Percentiles rank a stretch among this genome's conserved stretches.
These are phyloP conservation scores for Tripidium arundinaceum DNA, from an alignment of 202 grass and related monocot species.

Conservation along the genomic window DNA sequence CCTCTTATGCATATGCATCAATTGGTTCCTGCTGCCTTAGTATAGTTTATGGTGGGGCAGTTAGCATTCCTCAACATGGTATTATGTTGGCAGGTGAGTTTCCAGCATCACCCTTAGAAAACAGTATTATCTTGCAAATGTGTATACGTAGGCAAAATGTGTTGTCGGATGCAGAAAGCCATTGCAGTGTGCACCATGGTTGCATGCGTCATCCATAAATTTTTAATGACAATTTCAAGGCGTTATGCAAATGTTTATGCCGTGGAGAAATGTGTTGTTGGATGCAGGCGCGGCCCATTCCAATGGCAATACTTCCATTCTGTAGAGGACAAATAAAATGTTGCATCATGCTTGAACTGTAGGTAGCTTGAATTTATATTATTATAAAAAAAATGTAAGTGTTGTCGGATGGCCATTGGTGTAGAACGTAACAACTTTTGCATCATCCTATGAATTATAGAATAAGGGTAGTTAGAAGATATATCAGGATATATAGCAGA, in stretches of 20 bases:
- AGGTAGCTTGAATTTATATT: conserved; percentile 4
- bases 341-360: conserved; percentile 34
- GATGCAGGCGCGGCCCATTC: conserved; percentile 14
- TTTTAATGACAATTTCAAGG: background rate
- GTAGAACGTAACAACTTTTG: conserved; percentile 2
- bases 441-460: conserved; percentile 37
- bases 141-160: conserved; percentile 26
- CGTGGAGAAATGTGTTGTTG: conserved; percentile 35
- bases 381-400: background rate
- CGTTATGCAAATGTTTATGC: conserved; percentile 7
- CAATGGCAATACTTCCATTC: conserved; percentile 24
- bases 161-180: conserved; percentile 38
- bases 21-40: conserved; percentile 12
- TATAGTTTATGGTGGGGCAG: conserved; percentile 30
- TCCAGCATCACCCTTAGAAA: conserved; percentile 28
- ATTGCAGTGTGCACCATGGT: background rate
- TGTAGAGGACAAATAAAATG: conserved; percentile 14
- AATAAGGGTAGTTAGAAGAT: conserved; percentile 31
- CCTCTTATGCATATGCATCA: conserved; percentile 20
- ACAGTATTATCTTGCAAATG: conserved; percentile 3
- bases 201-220: conserved; percentile 25
- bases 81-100: conserved; percentile 40
- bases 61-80: conserved; percentile 29
- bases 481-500: conserved; percentile 35
- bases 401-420: conserved; percentile 54